These are phyloP conservation scores for Hamamelis virginiana DNA, from an alignment of 164 flowering plant species.

Conservation along the genomic window DNA sequence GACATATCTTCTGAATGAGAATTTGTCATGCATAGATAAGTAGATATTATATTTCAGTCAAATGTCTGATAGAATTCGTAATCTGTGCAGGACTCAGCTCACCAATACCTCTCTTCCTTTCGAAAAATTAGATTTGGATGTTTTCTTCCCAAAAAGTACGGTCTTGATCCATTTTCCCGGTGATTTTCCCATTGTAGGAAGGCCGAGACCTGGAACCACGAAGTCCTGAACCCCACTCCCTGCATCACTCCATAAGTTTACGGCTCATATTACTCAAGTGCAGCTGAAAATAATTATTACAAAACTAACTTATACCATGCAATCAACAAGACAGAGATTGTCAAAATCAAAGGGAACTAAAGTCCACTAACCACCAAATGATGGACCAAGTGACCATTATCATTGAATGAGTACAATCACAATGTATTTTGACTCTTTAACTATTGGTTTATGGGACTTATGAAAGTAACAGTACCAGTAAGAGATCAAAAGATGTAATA, in stretches of 20 bases:
- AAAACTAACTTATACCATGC: too few relatives aligned
- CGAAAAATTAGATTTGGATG: conserved; percentile 47
- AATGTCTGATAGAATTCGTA: not conserved
- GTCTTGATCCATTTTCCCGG: conserved; percentile 91
- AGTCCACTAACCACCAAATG: too few relatives aligned
- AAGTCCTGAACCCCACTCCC: conserved; percentile 8
- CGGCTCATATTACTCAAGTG: not conserved
- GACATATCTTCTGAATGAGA: not conserved
- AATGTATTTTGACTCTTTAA: too few relatives aligned
- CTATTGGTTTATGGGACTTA: too few relatives aligned
- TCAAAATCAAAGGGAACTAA: too few relatives aligned
- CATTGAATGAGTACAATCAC: too few relatives aligned
- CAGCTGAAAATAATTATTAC: too few relatives aligned
- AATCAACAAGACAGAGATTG: too few relatives aligned
- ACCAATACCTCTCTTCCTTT: conserved; percentile 53
- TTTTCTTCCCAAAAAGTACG: conserved; percentile 78
- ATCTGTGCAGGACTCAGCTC: not conserved
- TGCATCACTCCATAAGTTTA: conserved; percentile 12
- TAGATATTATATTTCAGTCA: not conserved
- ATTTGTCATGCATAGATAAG: not conserved
- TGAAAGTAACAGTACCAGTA: too few relatives aligned
- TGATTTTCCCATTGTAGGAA: conserved; percentile 75
- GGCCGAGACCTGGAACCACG: not conserved
- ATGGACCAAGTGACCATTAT: too few relatives aligned
- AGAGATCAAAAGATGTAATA: too few relatives aligned